Evolutionary conservation across 768 basidiomycete genomes (phyloP), one percentile per base, ranked within the genome.

Genomic region (Boletellus ananiceps): DNA sequence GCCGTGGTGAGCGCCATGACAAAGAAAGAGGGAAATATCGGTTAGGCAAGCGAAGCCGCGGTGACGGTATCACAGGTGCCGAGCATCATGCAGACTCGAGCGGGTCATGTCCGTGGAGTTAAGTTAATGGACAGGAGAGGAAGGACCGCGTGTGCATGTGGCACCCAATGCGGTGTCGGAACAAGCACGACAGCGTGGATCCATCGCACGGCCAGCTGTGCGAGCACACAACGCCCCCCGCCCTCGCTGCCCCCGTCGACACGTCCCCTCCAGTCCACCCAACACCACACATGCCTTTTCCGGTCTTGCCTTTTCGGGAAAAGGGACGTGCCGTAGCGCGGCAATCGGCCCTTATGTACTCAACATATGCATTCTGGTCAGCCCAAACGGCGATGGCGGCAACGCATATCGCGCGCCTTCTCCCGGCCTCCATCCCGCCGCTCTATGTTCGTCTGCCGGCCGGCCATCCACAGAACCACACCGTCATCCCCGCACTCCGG

Each of bases 51-150:
- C 62, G 64, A 69, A 57, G 57, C 68, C 68, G 60, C 68, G 66
- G 66, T 69, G 62, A 67, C 68, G 68, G 66, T 52, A 68, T 34
- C 46, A 54, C 61, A 54, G 54, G 56, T 67, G 67, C 67, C 67
- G 66, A 67, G 57, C 61, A 67, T 43, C 50, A 50, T 59, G 55
- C 51, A 63, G 40, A 55, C 59, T 54, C 48, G 49, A 62, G 50
- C 57, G 60, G 51, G 58, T 57, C 60, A 67, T 68, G 66, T 69
- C 66, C 66, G 66, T 69, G 66, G 66, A 68, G 57, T 68, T 68
- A 68, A 67, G 68, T 68, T 67, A 66, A 66, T 66, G 47, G 56
- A 65, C 60, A 58, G 58, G 63, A 65, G 56, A 58, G 66, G 67
- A 69, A 66, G 57, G 53, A 54, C 64, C 64, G 62, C 62, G 63